Evolutionary conservation across 2,329 filamentous ascomycete genomes (phyloP).

Genomic region (Mycosphaerelloides madeirae): DNA sequence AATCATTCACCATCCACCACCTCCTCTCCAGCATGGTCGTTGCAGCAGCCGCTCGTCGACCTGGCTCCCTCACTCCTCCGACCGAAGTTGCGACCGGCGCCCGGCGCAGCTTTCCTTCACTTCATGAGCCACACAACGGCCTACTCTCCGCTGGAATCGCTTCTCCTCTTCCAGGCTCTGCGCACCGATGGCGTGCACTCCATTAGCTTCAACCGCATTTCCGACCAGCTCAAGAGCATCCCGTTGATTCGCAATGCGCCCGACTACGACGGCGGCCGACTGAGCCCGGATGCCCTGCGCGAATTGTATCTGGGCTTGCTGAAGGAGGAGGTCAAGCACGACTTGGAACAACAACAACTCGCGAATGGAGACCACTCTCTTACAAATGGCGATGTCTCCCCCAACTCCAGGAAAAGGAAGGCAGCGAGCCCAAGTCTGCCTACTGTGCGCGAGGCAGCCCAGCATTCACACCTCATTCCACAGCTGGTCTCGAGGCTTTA

Average conservation of each 20-base stretch:
- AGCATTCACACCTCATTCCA: conserved; percentile 65
- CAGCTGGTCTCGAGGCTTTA: conserved; percentile 70
- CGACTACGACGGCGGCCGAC: conserved; percentile 66
- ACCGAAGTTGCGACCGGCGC: background rate
- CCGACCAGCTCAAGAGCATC: conserved; percentile 69
- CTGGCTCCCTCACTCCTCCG: conserved; percentile 1
- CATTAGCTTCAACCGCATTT: conserved; percentile 64
- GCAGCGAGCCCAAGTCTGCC: conserved; percentile 60
- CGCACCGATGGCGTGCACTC: conserved; percentile 62
- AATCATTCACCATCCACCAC: no score
- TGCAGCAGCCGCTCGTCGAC: background rate
- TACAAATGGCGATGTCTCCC: conserved; percentile 47
- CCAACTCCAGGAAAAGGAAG: conserved; percentile 67
- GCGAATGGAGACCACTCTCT: conserved; percentile 19
- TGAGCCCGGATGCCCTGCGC: conserved; percentile 73
- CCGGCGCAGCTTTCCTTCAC: background rate
- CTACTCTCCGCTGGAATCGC: conserved; percentile 80
- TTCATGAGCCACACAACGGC: conserved; percentile 34
- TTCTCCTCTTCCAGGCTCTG: conserved; percentile 78
- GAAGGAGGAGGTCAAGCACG: conserved; percentile 61
- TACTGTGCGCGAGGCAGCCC: conserved; percentile 61
- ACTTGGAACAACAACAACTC: conserved; percentile 28
- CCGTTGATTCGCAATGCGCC: conserved; percentile 64
- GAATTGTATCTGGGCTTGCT: conserved; percentile 72
- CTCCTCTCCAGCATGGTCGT: background rate